phyloP scores from a whole-genome alignment of 306 rosid species.

The Cercis canadensis region DNA sequence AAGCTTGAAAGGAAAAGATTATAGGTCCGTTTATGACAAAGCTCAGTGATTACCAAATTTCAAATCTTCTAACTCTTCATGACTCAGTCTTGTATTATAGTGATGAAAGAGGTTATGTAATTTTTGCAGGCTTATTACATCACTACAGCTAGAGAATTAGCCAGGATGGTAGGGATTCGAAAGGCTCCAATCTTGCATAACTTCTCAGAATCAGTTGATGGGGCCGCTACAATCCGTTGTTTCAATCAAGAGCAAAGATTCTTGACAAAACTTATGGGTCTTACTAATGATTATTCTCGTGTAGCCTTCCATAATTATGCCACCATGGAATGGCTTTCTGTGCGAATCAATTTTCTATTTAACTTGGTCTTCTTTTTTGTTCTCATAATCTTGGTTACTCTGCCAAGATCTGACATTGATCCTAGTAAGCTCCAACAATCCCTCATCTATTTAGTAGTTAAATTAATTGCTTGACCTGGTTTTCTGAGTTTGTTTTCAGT shows the following conservation, averaged over 20 bases:
- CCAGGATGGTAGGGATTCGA: slow-evolving; percentile 59
- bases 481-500: too few species aligned
- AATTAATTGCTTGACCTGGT: neutral
- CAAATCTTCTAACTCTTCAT: too few species aligned
- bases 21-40: too few species aligned
- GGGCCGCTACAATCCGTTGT: slow-evolving; percentile 52
- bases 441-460: neutral
- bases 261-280: slow-evolving; percentile 31
- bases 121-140: slow-evolving; percentile 53
- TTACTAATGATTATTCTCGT: slow-evolving; percentile 52
- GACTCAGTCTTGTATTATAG: too few species aligned
- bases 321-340: slow-evolving; percentile 59
- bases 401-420: slow-evolving; percentile 52
- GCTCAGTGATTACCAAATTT: too few species aligned
- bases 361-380: slow-evolving; percentile 48
- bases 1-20: too few species aligned
- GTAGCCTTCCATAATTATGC: slow-evolving; percentile 54
- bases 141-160: slow-evolving; percentile 56
- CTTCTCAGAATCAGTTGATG: slow-evolving; percentile 53
- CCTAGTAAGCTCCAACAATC: slow-evolving; percentile 45
- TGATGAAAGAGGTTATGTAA: neutral
- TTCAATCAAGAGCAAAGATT: slow-evolving; percentile 52
- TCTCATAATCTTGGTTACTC: slow-evolving; percentile 43
- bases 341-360: slow-evolving; percentile 55
- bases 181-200: slow-evolving; percentile 60